phyloP scores from a whole-genome alignment of 805 yeast species.

The Yarrowia sp. region DNA sequence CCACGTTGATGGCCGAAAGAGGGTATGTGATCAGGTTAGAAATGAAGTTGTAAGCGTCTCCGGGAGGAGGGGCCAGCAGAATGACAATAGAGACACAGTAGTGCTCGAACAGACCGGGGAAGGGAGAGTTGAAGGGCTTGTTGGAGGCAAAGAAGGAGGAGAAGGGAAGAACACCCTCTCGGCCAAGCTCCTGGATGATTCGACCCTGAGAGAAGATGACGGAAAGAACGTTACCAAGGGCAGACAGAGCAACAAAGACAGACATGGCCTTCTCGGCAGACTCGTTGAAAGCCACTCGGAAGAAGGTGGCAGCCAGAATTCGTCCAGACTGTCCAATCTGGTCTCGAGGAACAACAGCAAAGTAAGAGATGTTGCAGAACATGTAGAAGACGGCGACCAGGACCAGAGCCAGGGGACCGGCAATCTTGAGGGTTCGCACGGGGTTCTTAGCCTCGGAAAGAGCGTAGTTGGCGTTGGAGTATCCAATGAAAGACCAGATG shows the following conservation, averaged over 20 bases:
- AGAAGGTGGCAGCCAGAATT: conserved; percentile 77
- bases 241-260: conserved; percentile 80
- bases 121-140: conserved; percentile 75
- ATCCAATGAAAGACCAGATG: conserved; percentile 85
- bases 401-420: conserved; percentile 77
- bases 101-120: conserved; percentile 75
- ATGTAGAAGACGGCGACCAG: conserved; percentile 70
- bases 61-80: conserved; percentile 82
- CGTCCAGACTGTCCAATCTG: conserved; percentile 64
- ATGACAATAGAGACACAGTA: conserved; percentile 77
- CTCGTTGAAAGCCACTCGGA: conserved; percentile 72
- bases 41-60: conserved; percentile 85
- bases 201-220: conserved; percentile 85
- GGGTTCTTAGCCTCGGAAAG: conserved; percentile 81
- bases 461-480: conserved; percentile 83
- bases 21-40: conserved; percentile 83
- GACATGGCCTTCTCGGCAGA: conserved; percentile 75
- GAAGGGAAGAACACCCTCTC: conserved; percentile 82
- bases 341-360: conserved; percentile 54
- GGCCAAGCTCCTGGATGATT: conserved; percentile 77
- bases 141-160: conserved; percentile 73
- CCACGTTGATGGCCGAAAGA: conserved; percentile 73
- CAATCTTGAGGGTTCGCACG: conserved; percentile 66
- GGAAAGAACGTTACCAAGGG: conserved; percentile 80
- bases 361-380: conserved; percentile 79